phyloP scores from a whole-genome alignment of 2,329 filamentous ascomycete genomes.

The Colletotrichum acutatum region DNA sequence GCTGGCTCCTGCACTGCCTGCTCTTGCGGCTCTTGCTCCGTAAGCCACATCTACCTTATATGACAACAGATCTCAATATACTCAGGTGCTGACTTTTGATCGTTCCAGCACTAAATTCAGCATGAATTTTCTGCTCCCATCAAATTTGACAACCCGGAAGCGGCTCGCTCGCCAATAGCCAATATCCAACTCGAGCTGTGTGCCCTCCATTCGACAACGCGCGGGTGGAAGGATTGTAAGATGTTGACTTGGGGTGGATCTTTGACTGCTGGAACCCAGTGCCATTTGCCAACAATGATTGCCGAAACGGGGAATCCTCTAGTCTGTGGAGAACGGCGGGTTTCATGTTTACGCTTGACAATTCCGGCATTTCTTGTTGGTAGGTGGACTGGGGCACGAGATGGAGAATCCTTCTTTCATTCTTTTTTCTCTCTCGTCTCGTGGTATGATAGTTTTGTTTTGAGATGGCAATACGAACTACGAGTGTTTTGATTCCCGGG shows the following conservation, averaged over 20 bases:
- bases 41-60: neutral
- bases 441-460: constrained; percentile 24
- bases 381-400: neutral
- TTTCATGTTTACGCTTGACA: too few species aligned
- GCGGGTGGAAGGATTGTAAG: constrained; percentile 18
- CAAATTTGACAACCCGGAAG: constrained; percentile 9
- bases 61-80: neutral
- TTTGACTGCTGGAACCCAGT: constrained; percentile 5
- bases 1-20: constrained; percentile 35
- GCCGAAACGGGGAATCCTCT: neutral
- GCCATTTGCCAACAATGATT: neutral
- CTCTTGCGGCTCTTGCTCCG: constrained; percentile 36
- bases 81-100: neutral
- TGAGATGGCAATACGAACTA: constrained; percentile 12
- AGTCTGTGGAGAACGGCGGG: constrained; percentile 1
- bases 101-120: constrained; percentile 26
- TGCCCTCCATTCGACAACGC: constrained; percentile 26
- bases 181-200: constrained; percentile 10
- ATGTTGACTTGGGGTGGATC: constrained; percentile 8
- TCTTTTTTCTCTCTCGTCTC: neutral
- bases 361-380: too few species aligned
- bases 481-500: constrained; percentile 23
- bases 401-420: neutral
- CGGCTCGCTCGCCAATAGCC: constrained; percentile 23
- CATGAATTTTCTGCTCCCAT: constrained; percentile 15